Evolutionary conservation across 1,284 basidiomycete genomes (phyloP).

Genomic region (Naganishia albida): DNA sequence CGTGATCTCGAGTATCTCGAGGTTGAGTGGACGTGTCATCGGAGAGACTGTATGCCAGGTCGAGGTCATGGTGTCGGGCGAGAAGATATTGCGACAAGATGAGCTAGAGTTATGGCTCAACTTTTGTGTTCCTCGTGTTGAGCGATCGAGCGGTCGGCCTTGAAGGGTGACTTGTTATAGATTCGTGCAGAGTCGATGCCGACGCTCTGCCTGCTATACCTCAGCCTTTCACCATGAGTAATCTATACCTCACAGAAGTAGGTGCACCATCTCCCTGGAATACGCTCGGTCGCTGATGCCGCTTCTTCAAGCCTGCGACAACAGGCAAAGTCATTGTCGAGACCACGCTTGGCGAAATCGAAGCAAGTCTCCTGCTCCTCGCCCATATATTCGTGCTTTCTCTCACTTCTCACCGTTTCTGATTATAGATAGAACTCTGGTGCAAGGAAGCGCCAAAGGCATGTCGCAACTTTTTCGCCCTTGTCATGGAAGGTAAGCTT

Average conservation of each 20-base stretch:
- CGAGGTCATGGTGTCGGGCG: conserved; percentile 21
- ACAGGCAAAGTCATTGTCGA: conserved; percentile 82
- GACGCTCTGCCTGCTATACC: not conserved
- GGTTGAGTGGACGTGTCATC: conserved; percentile 50
- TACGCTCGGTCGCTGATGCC: not conserved
- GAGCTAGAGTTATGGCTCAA: not conserved
- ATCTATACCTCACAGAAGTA: conserved; percentile 24
- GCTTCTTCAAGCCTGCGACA: conserved; percentile 58
- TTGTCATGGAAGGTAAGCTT: conserved; percentile 81
- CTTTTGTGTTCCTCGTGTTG: not conserved
- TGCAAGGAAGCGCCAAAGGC: conserved; percentile 91
- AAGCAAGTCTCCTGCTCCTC: conserved; percentile 54
- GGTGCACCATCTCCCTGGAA: not conserved
- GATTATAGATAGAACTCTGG: conserved; percentile 79
- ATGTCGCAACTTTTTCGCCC: conserved; percentile 86
- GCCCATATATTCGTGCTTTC: not conserved
- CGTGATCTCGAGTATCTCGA: conserved; percentile 53
- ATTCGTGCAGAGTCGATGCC: no score
- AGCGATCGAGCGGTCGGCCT: conserved; percentile 16
- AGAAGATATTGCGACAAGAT: no score
- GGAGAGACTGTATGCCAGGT: conserved; percentile 53
- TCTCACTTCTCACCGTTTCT: not conserved
- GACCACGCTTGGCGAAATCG: conserved; percentile 87
- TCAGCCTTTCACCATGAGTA: conserved; percentile 15
- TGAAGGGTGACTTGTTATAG: not conserved